phyloP scores from a whole-genome alignment of 78 protist genomes.

The Capsaspora owczarzaki region DNA sequence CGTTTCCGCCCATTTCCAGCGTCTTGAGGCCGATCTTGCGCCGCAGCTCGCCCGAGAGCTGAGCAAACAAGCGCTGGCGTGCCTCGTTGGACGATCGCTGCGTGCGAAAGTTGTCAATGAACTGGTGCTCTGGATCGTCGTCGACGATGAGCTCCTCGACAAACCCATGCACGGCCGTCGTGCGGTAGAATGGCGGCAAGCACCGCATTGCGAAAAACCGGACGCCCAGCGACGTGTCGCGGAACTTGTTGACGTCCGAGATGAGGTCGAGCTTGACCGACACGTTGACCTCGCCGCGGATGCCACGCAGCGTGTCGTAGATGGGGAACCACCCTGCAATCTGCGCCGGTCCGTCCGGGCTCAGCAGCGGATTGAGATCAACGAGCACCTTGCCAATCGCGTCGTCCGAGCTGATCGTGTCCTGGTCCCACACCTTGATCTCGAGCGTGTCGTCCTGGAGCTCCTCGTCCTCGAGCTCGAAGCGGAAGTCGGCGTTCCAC shows the following conservation, averaged over 20 bases:
- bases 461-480: conserved; percentile 66
- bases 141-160: conserved; percentile 73
- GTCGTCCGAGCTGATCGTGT: conserved; percentile 67
- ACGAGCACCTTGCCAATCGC: conserved; percentile 70
- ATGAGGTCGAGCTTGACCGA: conserved; percentile 51
- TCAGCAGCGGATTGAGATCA: background rate
- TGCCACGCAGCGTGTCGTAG: conserved; percentile 75
- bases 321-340: conserved; percentile 85
- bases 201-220: conserved; percentile 32
- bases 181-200: background rate
- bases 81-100: conserved; percentile 68
- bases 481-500: conserved; percentile 66
- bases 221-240: conserved; percentile 70
- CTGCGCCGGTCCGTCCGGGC: background rate
- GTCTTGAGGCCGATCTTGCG: conserved; percentile 61
- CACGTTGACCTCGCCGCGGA: conserved; percentile 76
- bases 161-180: conserved; percentile 25
- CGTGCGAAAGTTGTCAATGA: conserved; percentile 21
- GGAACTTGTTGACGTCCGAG: conserved; percentile 57
- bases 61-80: conserved; percentile 51
- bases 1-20: conserved; percentile 70
- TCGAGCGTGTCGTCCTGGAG: conserved; percentile 56
- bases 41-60: conserved; percentile 60
- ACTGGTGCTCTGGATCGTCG: conserved; percentile 84
- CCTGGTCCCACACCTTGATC: conserved; percentile 78